Base-by-base conservation (phyloP, 2,329 filamentous ascomycete species). In the Raffaelea deltoideospora region DNA sequence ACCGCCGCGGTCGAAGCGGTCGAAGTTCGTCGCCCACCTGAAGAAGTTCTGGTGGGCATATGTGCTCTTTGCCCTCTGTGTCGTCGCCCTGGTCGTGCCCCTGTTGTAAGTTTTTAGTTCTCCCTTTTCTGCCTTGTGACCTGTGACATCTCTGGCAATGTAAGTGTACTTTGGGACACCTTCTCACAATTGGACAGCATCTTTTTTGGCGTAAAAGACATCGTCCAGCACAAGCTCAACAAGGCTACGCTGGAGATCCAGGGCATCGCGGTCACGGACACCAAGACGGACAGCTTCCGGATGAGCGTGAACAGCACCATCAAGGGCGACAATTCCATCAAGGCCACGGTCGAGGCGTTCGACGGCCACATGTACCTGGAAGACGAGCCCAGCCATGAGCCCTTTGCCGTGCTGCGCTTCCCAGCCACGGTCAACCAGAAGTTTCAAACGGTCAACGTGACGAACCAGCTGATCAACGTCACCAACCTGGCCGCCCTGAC, bases 1-100 rank as follows among this genome's bases (percentile, higher is more conserved):
- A 11, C 14, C 7, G 13, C 10, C 9, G 28, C 26, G 10, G 3
- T 20, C 31, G 10, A 35, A 31, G 24, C 19, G 21, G 26, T 30
- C 17, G 19, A 29, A 37, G 19, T 15, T 37, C 29, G 15, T 24
- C 6, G 26, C 7, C 10, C 68, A 73, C 50, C 66, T 64, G 51
- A 62, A 55, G 48, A 62, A 58, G 45, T 76, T 67, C 47, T 79
- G 74, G 75, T 79, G 74, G 73, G 47, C 63, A 43, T 63, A 75
- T 46, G 51, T 76, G 40, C 56, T 78, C 40, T 50, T 61, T 14
- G 51, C 72, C 35, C 49, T 66, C 39, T 45, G 62, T 41, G 53
- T 73, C 31, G 51, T 67, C 31, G 59, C 73, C 24, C 53, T 79
- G 13, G 57, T 74, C 27, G 64, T 79, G 15, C 60, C 69, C 28